Percentiles rank a stretch among this genome's conserved stretches.
phyloP scores from a whole-genome alignment of 305 asterid genomes.

The Solanum hybrid region DNA sequence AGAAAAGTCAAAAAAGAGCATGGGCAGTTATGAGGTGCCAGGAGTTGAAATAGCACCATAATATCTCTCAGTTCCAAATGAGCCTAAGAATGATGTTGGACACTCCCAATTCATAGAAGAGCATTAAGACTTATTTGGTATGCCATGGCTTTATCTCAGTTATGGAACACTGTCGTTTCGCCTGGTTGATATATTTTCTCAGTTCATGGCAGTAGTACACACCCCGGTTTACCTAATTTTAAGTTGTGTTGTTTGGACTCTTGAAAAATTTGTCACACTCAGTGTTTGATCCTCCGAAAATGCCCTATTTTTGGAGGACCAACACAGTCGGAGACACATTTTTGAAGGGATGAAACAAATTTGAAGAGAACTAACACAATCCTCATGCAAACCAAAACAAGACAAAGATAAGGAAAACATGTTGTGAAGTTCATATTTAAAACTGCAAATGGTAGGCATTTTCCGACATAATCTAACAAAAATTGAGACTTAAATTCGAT shows the following conservation, averaged over 20 bases:
- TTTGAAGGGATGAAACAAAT: not conserved
- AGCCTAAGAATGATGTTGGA: not conserved
- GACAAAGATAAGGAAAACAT: too few relatives aligned
- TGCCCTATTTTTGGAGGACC: not conserved
- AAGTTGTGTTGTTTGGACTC: not conserved
- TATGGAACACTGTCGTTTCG: not conserved
- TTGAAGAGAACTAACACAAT: too few relatives aligned
- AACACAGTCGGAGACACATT: not conserved
- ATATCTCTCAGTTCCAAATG: not conserved
- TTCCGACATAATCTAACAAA: too few relatives aligned
- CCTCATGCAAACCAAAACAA: too few relatives aligned
- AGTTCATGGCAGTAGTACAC: not conserved
- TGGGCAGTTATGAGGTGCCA: not conserved
- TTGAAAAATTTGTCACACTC: not conserved
- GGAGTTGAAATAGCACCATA: not conserved
- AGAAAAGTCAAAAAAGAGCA: not conserved
- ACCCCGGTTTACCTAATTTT: not conserved
- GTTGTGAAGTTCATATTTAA: too few relatives aligned
- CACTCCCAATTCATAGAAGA: not conserved
- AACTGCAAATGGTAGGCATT: too few relatives aligned
- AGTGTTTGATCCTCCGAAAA: not conserved
- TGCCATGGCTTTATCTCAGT: not conserved
- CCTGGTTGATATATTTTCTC: not conserved
- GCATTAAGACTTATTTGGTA: not conserved
- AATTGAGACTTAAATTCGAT: too few relatives aligned